phyloP scores from a whole-genome alignment of 257 asterid species.

The Nicotiana paniculata region DNA sequence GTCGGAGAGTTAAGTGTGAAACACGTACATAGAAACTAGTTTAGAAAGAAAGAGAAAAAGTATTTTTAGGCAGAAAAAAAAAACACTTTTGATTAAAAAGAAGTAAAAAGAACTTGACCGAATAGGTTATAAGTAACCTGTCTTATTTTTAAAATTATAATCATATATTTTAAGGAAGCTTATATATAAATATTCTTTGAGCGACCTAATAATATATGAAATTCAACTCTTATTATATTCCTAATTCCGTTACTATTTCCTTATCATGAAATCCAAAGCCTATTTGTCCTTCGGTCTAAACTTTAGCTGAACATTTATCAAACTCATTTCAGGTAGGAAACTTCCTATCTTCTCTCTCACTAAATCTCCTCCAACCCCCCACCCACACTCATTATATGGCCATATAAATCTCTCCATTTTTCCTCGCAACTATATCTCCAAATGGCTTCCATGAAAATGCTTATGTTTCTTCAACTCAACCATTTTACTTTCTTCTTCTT shows the following conservation, averaged over 20 bases:
- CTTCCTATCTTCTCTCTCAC: not conserved
- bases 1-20: too few species aligned
- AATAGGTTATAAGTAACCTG: too few species aligned
- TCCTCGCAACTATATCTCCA: too few species aligned
- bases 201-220: too few species aligned
- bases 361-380: not conserved
- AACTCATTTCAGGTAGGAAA: not conserved
- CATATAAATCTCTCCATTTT: not conserved
- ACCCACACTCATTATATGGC: not conserved
- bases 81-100: too few species aligned
- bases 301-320: not conserved
- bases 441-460: not conserved
- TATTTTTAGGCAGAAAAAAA: too few species aligned
- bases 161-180: too few species aligned
- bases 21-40: too few species aligned
- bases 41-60: too few species aligned
- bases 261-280: not conserved
- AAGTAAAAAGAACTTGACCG: too few species aligned
- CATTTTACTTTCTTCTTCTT: not conserved
- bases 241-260: not conserved
- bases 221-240: not conserved
- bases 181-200: too few species aligned
- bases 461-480: not conserved
- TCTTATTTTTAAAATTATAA: too few species aligned
- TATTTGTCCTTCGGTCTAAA: not conserved